Evolutionary conservation across 2,329 filamentous ascomycete species (phyloP).

Genomic region (Aspergillus spinulosporus): DNA sequence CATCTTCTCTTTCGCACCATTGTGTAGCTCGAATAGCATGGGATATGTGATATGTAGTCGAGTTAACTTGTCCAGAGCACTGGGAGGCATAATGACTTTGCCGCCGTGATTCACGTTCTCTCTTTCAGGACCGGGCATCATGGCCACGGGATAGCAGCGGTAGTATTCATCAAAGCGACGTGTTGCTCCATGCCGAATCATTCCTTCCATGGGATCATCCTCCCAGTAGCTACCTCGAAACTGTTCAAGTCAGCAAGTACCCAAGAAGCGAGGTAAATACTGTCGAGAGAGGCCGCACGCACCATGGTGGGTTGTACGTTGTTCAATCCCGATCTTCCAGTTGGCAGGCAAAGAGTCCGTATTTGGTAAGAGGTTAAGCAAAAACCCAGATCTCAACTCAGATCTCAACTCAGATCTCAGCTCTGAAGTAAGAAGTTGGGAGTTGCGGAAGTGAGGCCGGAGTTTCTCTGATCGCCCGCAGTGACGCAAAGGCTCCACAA

Average conservation of each 20-base stretch:
- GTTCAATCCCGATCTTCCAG: not conserved
- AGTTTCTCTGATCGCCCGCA: constrained; percentile 24
- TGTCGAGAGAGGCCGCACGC: constrained; percentile 10
- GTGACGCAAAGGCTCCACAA: constrained; percentile 42
- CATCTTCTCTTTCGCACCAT: constrained; percentile 74
- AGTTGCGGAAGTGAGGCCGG: constrained; percentile 7
- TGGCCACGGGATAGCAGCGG: constrained; percentile 90
- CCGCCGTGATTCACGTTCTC: constrained; percentile 92
- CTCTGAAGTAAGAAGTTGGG: not conserved
- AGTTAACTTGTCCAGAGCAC: constrained; percentile 93
- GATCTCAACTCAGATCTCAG: not conserved
- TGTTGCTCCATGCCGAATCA: constrained; percentile 52
- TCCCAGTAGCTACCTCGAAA: constrained; percentile 53
- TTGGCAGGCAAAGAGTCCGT: not conserved
- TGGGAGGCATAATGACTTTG: constrained; percentile 96
- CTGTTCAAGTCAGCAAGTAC: constrained; percentile 30
- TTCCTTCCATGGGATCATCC: constrained; percentile 54
- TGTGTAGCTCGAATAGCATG: constrained; percentile 93
- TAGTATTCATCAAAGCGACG: constrained; percentile 98
- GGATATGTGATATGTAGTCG: constrained; percentile 95
- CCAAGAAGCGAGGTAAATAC: not conserved
- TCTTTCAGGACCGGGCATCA: constrained; percentile 87
- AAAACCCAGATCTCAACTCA: not conserved
- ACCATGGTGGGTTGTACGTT: constrained; percentile 27
- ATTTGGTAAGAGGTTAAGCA: too few relatives aligned